Evolutionary conservation across 2,329 filamentous ascomycete genomes (phyloP), one percentile per base, ranked within the genome.

Genomic region (Chalaropsis ovoidea): DNA sequence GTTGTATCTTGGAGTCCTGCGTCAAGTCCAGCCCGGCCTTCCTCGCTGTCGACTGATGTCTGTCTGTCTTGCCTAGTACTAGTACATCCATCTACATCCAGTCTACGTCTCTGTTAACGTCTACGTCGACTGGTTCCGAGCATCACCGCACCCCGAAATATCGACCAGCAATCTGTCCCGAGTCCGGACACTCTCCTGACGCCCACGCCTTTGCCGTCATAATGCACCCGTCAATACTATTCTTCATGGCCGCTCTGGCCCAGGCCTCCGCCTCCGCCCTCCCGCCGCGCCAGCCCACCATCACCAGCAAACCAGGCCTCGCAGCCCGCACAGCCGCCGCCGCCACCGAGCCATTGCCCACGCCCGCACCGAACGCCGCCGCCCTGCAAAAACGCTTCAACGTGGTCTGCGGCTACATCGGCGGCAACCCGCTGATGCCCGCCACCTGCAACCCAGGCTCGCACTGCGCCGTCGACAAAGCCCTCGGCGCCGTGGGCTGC

Each of bases 331-430:
- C 45, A 63, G 35, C 77, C 78, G 43, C 73, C 22, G 47, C 31
- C 78, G 43, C 73, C 22, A n/a, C 31, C 13, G n/a, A 41, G 19
- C 65, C 61, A 63, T 49, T 35, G 47, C 61, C 61, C 1, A 10
- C 52, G 47, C 15, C 62, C 15, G 56, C 61, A 47, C 62, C 54
- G 22, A 15, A 39, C 43, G 19, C 58, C 31, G 19, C 63, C 6
- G 85, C 91, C 73, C 88, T 87, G 72, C 0, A 95, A 77, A 0
- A 90, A 91, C 42, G 96, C 74, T 73, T 96, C 91, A 3, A 94
- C 72, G 84, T 82, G 17, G 71, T 85, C 65, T 85, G 82, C 69
- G 82, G 82, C 52, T 85, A 79, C 72, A 76, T 85, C 70, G 79
- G 78, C 68, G 82, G 81, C 24, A 72, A 83, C 68, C 72, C 77